Evolutionary conservation across 1,139 yeast genomes (phyloP), one percentile per base, ranked within the genome.

Genomic region (Torulaspora pretoriensis): DNA sequence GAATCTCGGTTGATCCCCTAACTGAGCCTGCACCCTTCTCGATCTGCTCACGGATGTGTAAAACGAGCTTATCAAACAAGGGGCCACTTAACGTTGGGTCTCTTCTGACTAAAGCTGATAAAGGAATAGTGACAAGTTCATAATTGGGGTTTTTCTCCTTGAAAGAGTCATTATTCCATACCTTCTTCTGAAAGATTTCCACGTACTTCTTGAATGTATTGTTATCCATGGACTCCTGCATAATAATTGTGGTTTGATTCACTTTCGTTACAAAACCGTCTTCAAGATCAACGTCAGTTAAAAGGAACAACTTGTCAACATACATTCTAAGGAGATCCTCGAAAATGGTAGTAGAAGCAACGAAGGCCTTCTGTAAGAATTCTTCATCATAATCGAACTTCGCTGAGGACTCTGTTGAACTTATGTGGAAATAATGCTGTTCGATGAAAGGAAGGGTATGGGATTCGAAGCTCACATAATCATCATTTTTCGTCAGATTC

Each of bases 1-100:
- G 72, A 26, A 85, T 72, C 37, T 83, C 89, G 3, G 77, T 72
- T 1, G 85, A 83, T 14, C 81, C 78, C 59, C 96, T 75, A 0
- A 82, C 70, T 1, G 78, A 69, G 1, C 97, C 97, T 0, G 97
- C 97, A 53, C 90, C 86, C 55, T 83, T 90, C n/a, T 71, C 72
- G 17, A 92, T 73, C 59, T 92, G 96, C 24, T 77, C 80, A 40
- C 72, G 71, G 28, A 90, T 81, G 47, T 74, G 52, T 22, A 43
- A 49, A 16, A 57, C 50, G 24, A 68, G 42, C 7, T 47, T 49
- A 1, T 50, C 42, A 41, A 67, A 62, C 13, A 64, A 51, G 10
- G 45, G 29, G 59, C 58, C 1, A 83, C 87, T 55, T 22, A 57
- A 39, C 0, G 40, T 13, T 4, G 44, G 43, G 40, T 81, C 77